Percentiles rank a stretch among this genome's conserved stretches.
Conservation (phyloP, 2,329 filamentous ascomycete species). For the Sporothrix schenckii region DNA sequence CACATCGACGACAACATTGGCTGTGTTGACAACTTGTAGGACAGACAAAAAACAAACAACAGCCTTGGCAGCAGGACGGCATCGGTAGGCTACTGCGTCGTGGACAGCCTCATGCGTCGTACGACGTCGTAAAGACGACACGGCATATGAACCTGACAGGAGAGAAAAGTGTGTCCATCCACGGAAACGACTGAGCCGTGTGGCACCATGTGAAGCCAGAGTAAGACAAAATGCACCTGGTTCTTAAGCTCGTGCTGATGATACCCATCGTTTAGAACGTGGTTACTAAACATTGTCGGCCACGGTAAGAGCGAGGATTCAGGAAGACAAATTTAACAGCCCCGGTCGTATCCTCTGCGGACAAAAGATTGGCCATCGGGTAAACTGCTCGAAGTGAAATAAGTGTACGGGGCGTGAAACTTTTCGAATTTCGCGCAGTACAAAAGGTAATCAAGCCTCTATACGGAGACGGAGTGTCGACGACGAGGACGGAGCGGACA, state of each 20-base stretch:
- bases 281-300: too few relatives aligned
- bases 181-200: neutral
- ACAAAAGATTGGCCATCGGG: neutral
- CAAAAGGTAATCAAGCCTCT: neutral
- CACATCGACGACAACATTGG: neutral
- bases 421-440: neutral
- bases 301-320: too few relatives aligned
- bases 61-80: neutral
- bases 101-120: neutral
- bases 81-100: neutral
- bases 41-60: neutral
- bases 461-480: slow-evolving; percentile 8
- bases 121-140: neutral
- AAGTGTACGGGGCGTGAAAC: neutral
- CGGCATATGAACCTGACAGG: neutral
- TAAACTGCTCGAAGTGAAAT: neutral
- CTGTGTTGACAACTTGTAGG: neutral
- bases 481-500: slow-evolving; percentile 10
- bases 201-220: neutral
- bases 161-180: neutral
- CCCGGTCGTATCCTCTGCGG: neutral
- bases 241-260: too few relatives aligned
- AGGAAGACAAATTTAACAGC: too few relatives aligned
- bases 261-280: too few relatives aligned
- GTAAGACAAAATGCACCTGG: too few relatives aligned